Evolutionary conservation across 1,284 basidiomycete species (phyloP).

Genomic region (Ganoderma multipileum): DNA sequence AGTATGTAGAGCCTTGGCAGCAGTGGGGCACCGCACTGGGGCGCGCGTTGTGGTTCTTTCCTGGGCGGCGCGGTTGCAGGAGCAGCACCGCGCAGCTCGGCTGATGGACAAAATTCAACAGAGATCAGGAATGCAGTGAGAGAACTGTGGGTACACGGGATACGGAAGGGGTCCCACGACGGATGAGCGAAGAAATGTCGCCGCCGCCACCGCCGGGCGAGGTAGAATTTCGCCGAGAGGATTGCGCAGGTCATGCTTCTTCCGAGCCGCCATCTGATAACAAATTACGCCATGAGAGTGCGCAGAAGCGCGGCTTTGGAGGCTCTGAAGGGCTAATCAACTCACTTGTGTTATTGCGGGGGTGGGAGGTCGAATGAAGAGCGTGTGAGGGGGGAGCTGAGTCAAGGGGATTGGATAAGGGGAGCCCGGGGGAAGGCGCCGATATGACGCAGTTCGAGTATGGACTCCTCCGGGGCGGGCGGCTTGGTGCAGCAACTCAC

Average conservation of each 20-base stretch:
- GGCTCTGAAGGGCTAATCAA: background rate
- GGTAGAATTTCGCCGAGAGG: background rate
- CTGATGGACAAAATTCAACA: background rate
- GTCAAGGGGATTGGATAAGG: constrained; percentile 18
- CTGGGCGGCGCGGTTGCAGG: background rate
- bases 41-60: background rate
- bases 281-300: background rate
- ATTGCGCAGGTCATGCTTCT: background rate
- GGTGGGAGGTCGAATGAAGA: background rate
- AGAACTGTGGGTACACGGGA: background rate
- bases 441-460: constrained; percentile 29
- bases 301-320: too few species aligned
- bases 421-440: constrained; percentile 14
- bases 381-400: constrained; percentile 5
- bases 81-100: background rate
- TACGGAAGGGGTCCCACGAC: background rate
- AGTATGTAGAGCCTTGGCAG: background rate
- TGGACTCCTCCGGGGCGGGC: constrained; percentile 19
- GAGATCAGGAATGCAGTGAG: constrained; percentile 1
- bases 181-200: background rate
- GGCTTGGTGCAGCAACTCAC: constrained; percentile 20
- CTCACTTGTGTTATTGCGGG: background rate
- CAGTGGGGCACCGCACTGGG: background rate
- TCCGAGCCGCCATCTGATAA: background rate
- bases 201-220: background rate